Base-by-base conservation (phyloP, 331 rosid genomes). In the Pyrus hybrid region DNA sequence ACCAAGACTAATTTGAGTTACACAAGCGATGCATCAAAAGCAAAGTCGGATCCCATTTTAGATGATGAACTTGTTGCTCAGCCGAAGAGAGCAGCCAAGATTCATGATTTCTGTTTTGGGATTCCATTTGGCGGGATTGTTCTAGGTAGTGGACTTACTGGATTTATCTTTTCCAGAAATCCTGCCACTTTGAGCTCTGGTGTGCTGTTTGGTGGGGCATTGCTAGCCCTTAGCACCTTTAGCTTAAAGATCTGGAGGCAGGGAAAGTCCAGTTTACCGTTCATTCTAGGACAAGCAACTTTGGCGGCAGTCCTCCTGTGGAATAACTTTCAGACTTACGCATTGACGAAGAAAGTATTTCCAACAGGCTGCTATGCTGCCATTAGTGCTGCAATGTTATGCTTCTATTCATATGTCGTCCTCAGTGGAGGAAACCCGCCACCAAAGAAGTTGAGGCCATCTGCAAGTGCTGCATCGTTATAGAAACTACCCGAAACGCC, bases 91-190 rank as follows among this genome's bases (percentile, higher is more conserved):
- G 73, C 88, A n/a, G 96, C 99, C 3, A 92, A 88, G 85, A 85
- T 94, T 76, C 99, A 94, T 83, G 99, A 94, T 81, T 94, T 94
- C 80, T 94, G 99, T 84, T 94, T 94, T 13, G 99, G 97, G 70
- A 91, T 94, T 83, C 99, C 99, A 49, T 94, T 88, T 70, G 99
- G 99, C 77, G 98, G 97, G 37, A 60, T 90, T 73, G 95, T 94
- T 84, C 79, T 91, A 72, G 79, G 95, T 43, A 93, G 96, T 28
- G 97, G 95, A 35, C 80, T 94, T 54, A 37, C 90, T 76, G 92
- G 95, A 49, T 90, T 87, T 69, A 79, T 90, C 62, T 86, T 90
- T 54, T 82, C 96, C 14, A 79, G 96, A 83, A 94, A 85, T 80
- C 86, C 89, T 49, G 85, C 87, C 70, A 83, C 93, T 58, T 82